Evolutionary conservation across 2,329 filamentous ascomycete genomes (phyloP).

Genomic region (Lasiodiplodia citricola): DNA sequence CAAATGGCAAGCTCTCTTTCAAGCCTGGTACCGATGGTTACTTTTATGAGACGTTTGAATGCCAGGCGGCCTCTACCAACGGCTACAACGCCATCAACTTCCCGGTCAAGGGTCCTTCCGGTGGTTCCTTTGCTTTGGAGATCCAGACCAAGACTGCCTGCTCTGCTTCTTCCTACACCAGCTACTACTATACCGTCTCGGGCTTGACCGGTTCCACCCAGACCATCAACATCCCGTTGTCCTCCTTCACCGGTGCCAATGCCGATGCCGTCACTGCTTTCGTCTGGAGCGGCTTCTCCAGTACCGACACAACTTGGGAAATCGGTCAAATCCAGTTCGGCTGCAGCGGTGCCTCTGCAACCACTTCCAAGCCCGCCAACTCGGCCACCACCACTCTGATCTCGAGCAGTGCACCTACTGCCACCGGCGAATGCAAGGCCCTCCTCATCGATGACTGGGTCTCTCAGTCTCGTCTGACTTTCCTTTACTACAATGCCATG

Average conservation of each 20-base stretch:
- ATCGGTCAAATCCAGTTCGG: slow-evolving; percentile 56
- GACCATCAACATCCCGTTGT: slow-evolving; percentile 58
- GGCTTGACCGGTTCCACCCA: slow-evolving; percentile 57
- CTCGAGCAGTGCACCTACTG: slow-evolving; percentile 27
- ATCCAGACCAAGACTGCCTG: slow-evolving; percentile 56
- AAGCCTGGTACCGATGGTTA: slow-evolving; percentile 56
- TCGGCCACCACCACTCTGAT: slow-evolving; percentile 21
- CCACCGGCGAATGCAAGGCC: slow-evolving; percentile 47
- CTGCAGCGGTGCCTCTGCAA: slow-evolving; percentile 38
- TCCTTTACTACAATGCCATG: slow-evolving; percentile 66
- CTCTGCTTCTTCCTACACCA: slow-evolving; percentile 48
- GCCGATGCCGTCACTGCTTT: slow-evolving; percentile 55
- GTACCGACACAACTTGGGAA: slow-evolving; percentile 50
- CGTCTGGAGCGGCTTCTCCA: slow-evolving; percentile 51
- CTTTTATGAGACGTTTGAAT: slow-evolving; percentile 61
- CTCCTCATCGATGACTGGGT: slow-evolving; percentile 65
- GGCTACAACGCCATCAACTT: slow-evolving; percentile 57
- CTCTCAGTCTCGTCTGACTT: slow-evolving; percentile 66
- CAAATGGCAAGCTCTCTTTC: slow-evolving; percentile 55
- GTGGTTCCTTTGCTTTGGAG: slow-evolving; percentile 51
- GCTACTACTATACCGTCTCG: slow-evolving; percentile 52
- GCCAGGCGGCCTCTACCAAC: slow-evolving; percentile 52
- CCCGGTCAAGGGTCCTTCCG: slow-evolving; percentile 52
- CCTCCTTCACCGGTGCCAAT: slow-evolving; percentile 57
- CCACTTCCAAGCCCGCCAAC: slow-evolving; percentile 24